Percentiles rank a stretch among this genome's conserved stretches.
phyloP scores from a whole-genome alignment of 2,329 filamentous ascomycete species.

The Daldinia eschscholtzii region DNA sequence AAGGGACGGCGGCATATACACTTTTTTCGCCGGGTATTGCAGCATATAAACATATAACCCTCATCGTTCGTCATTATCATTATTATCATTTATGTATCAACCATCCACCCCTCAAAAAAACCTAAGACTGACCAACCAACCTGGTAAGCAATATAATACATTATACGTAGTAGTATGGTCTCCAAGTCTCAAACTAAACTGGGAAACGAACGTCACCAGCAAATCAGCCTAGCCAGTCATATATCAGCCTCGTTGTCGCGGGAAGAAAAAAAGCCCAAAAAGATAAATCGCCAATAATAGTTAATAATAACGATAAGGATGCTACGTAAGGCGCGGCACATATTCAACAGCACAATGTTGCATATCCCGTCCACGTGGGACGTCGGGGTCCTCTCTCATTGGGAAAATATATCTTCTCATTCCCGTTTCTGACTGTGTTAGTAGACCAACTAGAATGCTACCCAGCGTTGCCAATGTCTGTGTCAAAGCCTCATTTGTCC shows the following conservation, averaged over 20 bases:
- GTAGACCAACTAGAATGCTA: conserved; percentile 19
- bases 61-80: conserved; percentile 13
- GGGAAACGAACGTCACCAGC: conserved; percentile 13
- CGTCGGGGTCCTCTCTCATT: conserved; percentile 24
- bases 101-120: background rate
- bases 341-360: conserved; percentile 18
- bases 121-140: conserved; percentile 1
- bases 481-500: conserved; percentile 25
- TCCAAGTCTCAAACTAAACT: conserved; percentile 1
- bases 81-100: background rate
- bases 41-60: background rate
- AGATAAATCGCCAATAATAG: conserved; percentile 18
- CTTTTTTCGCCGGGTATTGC: conserved; percentile 8
- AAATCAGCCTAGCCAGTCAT: conserved; percentile 34
- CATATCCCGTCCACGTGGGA: conserved; percentile 37
- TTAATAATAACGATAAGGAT: conserved; percentile 22
- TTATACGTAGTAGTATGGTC: background rate
- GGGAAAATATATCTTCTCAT: conserved; percentile 8
- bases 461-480: conserved; percentile 3
- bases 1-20: conserved; percentile 12
- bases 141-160: background rate
- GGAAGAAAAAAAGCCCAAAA: conserved; percentile 22
- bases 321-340: conserved; percentile 7
- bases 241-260: conserved; percentile 35
- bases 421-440: conserved; percentile 19